A percentile compares a stretch with the other conserved stretches of the same genome.
phyloP scores from a whole-genome alignment of 192 early-diverging fungal species.

The Backusella tuberculispora region DNA sequence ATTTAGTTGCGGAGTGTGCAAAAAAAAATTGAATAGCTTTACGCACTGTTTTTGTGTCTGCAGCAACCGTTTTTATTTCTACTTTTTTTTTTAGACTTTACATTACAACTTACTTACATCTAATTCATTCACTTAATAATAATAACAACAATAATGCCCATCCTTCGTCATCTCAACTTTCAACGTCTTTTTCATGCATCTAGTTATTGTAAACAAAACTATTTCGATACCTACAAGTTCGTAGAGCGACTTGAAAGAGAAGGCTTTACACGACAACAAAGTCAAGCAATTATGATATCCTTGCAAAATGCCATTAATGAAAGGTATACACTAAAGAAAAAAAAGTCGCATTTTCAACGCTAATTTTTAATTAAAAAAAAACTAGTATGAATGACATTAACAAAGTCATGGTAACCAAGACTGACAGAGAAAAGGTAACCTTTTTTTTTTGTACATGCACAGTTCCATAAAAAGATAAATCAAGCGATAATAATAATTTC shows the following conservation, averaged over 20 bases:
- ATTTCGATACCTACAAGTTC: slow-evolving; percentile 86
- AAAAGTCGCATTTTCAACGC: not conserved
- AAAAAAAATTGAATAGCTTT: no score
- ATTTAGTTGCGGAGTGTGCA: no score
- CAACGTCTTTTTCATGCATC: not conserved
- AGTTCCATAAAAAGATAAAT: not conserved
- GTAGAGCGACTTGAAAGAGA: slow-evolving; percentile 71
- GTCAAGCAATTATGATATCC: slow-evolving; percentile 77
- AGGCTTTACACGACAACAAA: slow-evolving; percentile 70
- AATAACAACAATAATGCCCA: not conserved
- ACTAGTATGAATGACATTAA: slow-evolving; percentile 63
- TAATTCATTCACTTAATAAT: not conserved
- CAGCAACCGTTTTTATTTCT: no score
- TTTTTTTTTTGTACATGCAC: not conserved
- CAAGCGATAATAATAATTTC: not conserved
- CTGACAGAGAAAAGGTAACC: slow-evolving; percentile 77
- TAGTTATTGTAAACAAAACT: slow-evolving; percentile 32
- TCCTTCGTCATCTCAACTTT: not conserved
- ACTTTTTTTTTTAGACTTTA: not conserved
- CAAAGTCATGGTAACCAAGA: slow-evolving; percentile 75
- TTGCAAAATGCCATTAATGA: slow-evolving; percentile 73
- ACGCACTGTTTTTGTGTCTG: no score
- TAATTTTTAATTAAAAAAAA: slow-evolving; percentile 5
- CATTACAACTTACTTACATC: not conserved
- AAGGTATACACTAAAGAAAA: slow-evolving; percentile 47